These are phyloP conservation scores for Oehlia diaphana DNA, from an alignment of 192 early-diverging fungal species.

Conservation along the genomic window DNA sequence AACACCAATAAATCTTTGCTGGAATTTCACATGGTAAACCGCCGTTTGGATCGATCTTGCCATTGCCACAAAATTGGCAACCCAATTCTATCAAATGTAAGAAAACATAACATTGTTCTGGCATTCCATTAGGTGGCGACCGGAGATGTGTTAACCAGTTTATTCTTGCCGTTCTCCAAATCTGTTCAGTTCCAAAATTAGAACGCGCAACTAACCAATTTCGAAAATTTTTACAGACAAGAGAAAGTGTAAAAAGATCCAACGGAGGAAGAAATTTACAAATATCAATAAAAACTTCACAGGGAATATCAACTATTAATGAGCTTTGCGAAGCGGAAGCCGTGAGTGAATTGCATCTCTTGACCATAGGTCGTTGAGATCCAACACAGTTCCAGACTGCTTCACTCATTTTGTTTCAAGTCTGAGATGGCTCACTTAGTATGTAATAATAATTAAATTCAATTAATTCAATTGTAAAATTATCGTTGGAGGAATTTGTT, in stretches of 20 bases:
- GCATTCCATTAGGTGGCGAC: slow-evolving; percentile 10
- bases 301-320: slow-evolving; percentile 1
- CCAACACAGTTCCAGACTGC: background rate
- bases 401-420: background rate
- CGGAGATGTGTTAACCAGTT: background rate
- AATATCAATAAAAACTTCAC: slow-evolving; percentile 20
- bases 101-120: slow-evolving; percentile 11
- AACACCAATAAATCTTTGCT: slow-evolving; percentile 12
- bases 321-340: background rate
- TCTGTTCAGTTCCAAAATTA: slow-evolving; percentile 17
- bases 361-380: background rate
- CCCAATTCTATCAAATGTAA: slow-evolving; percentile 19
- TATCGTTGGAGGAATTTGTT: too few species aligned
- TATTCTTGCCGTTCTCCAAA: slow-evolving; percentile 13
- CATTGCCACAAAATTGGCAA: slow-evolving; percentile 19
- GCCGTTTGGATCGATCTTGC: background rate
- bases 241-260: background rate
- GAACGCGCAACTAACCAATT: slow-evolving; percentile 14
- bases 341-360: background rate
- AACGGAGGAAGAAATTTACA: slow-evolving; percentile 8
- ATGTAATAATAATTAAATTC: background rate
- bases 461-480: too few species aligned
- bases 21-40: background rate
- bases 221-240: slow-evolving; percentile 15
- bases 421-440: background rate